These are phyloP conservation scores for Delitschia confertaspora DNA, from an alignment of 495 filamentous ascomycete genomes.

Conservation along the genomic window DNA sequence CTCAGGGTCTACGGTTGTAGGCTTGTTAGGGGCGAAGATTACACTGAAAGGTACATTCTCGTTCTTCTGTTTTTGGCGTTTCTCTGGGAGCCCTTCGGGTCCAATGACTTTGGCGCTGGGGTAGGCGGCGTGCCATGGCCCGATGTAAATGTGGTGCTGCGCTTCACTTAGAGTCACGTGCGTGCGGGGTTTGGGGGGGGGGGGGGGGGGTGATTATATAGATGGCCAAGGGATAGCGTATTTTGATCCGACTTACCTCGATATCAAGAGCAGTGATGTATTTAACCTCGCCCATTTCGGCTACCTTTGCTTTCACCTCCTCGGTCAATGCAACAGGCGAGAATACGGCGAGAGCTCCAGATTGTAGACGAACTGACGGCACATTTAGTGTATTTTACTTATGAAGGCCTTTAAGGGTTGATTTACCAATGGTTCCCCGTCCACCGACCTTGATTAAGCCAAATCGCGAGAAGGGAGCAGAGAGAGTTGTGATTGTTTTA, in stretches of 20 bases:
- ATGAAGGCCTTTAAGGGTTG: background rate
- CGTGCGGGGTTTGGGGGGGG: background rate
- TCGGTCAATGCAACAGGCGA: slow-evolving; percentile 77
- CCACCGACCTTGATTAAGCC: slow-evolving; percentile 75
- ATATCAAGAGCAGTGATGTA: slow-evolving; percentile 84
- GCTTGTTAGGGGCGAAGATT: slow-evolving; percentile 53
- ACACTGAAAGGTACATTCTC: slow-evolving; percentile 59
- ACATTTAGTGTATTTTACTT: slow-evolving; percentile 8
- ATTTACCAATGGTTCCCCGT: slow-evolving; percentile 72
- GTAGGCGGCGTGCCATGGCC: slow-evolving; percentile 70
- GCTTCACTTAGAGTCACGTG: background rate
- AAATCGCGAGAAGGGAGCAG: slow-evolving; percentile 75
- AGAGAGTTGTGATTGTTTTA: slow-evolving; percentile 64
- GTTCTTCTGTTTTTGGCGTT: slow-evolving; percentile 59
- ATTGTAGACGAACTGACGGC: slow-evolving; percentile 58
- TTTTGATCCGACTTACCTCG: slow-evolving; percentile 37
- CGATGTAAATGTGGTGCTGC: slow-evolving; percentile 78
- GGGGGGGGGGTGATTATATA: background rate
- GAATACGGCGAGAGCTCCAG: slow-evolving; percentile 78
- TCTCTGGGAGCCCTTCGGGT: slow-evolving; percentile 78
- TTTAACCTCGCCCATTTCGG: slow-evolving; percentile 59
- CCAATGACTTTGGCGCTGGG: slow-evolving; percentile 72
- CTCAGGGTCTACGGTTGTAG: slow-evolving; percentile 55
- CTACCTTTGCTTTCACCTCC: slow-evolving; percentile 59
- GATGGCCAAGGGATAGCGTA: no score